Evolutionary conservation across 2,329 filamentous ascomycete genomes (phyloP).

Genomic region (Fusarium aywerte): DNA sequence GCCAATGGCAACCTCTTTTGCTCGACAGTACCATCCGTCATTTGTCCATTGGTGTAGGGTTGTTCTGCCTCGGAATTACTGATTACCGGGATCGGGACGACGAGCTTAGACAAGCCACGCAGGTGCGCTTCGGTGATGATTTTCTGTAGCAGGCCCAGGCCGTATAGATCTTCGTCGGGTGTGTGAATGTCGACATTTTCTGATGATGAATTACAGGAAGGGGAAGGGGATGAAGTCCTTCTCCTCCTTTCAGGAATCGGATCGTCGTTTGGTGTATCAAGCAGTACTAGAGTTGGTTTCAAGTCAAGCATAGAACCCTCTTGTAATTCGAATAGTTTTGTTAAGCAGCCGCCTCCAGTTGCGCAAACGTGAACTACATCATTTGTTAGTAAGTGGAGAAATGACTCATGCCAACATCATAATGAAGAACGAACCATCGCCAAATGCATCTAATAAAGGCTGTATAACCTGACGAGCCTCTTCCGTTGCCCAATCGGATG

Average conservation of each 20-base stretch:
- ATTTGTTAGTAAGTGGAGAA: slow-evolving; percentile 36
- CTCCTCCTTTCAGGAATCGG: slow-evolving; percentile 51
- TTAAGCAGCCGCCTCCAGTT: slow-evolving; percentile 64
- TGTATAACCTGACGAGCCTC: slow-evolving; percentile 59
- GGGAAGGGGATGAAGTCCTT: slow-evolving; percentile 57
- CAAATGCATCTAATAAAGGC: slow-evolving; percentile 65
- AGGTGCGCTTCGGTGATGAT: slow-evolving; percentile 68
- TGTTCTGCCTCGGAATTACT: slow-evolving; percentile 51
- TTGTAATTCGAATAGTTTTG: slow-evolving; percentile 64
- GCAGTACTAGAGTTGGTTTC: slow-evolving; percentile 66
- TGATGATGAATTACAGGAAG: slow-evolving; percentile 53
- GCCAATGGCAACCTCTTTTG: slow-evolving; percentile 44
- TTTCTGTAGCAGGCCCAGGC: slow-evolving; percentile 64
- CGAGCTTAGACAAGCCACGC: slow-evolving; percentile 65
- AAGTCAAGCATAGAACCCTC: slow-evolving; percentile 63
- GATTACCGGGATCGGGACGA: slow-evolving; percentile 67
- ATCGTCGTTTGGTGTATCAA: slow-evolving; percentile 66
- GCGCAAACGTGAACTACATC: slow-evolving; percentile 64
- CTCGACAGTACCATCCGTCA: slow-evolving; percentile 55
- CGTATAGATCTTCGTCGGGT: slow-evolving; percentile 63
- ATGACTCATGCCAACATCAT: slow-evolving; percentile 12
- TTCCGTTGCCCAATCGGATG: slow-evolving; percentile 51
- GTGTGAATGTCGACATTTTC: slow-evolving; percentile 55
- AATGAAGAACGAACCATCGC: slow-evolving; percentile 57
- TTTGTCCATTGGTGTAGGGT: slow-evolving; percentile 46